These are phyloP conservation scores for Mitragyna speciosa DNA, from an alignment of 257 asterid species.

Conservation along the genomic window DNA sequence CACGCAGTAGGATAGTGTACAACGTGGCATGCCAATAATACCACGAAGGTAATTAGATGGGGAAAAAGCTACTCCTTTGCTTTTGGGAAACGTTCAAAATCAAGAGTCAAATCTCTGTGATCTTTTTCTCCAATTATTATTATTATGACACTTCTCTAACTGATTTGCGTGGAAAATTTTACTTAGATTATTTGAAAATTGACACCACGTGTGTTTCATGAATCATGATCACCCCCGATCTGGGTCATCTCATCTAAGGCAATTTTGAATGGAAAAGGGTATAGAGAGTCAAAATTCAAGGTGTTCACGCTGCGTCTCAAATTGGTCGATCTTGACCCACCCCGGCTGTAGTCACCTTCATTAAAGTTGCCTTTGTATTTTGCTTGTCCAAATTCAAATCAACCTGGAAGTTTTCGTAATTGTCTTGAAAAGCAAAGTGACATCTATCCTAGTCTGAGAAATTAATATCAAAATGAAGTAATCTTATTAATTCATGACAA, in stretches of 20 bases:
- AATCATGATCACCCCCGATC: not conserved
- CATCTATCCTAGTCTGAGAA: not conserved
- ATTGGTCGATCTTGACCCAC: constrained; percentile 2
- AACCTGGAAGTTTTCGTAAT: not conserved
- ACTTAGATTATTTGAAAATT: not conserved
- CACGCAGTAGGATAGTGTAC: not conserved
- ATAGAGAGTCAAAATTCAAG: not conserved
- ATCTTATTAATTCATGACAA: not conserved
- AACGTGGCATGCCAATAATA: no score
- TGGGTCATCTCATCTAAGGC: not conserved
- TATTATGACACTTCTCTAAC: not conserved
- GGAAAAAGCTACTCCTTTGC: not conserved
- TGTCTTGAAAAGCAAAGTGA: not conserved
- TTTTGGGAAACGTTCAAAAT: not conserved
- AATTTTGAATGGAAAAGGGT: not conserved
- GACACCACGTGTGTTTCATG: not conserved
- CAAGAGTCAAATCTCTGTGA: not conserved
- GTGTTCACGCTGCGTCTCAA: not conserved
- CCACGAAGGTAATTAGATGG: not conserved
- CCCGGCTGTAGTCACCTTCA: not conserved
- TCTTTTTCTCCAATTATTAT: not conserved
- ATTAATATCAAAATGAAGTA: not conserved
- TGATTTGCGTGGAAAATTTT: not conserved
- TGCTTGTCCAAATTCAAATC: not conserved
- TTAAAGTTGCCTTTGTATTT: not conserved